phyloP scores from a whole-genome alignment of 2,329 filamentous ascomycete genomes.

The Esteya vermicola region DNA sequence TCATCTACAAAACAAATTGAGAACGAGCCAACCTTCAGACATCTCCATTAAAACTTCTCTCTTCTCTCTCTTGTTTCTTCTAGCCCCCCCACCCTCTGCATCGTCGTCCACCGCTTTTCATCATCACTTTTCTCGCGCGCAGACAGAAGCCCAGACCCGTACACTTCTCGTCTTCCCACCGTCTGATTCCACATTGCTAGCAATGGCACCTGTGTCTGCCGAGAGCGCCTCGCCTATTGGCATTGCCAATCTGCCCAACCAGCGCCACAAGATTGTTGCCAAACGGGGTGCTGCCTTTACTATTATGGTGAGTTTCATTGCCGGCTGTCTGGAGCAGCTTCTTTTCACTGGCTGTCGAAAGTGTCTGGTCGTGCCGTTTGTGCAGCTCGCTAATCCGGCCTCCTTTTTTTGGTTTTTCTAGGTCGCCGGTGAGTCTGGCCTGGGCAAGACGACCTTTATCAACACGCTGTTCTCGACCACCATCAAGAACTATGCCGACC shows the following conservation, averaged over 20 bases:
- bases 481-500: constrained; percentile 99
- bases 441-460: constrained; percentile 99
- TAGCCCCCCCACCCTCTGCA: background rate
- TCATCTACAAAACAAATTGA: constrained; percentile 5
- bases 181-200: constrained; percentile 1
- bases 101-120: background rate
- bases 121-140: background rate
- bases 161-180: background rate
- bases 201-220: constrained; percentile 43
- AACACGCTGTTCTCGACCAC: constrained; percentile 99
- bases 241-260: constrained; percentile 61
- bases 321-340: background rate
- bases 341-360: constrained; percentile 14
- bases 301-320: constrained; percentile 81
- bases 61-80: background rate
- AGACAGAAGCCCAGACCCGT: background rate
- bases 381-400: background rate
- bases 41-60: background rate
- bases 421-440: constrained; percentile 95
- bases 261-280: constrained; percentile 61
- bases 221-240: constrained; percentile 56
- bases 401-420: constrained; percentile 20
- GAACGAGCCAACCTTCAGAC: constrained; percentile 4
- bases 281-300: constrained; percentile 95
- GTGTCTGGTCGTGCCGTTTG: no score